These are phyloP conservation scores for Plantago ovata DNA, from an alignment of 257 asterid species.

Conservation along the genomic window DNA sequence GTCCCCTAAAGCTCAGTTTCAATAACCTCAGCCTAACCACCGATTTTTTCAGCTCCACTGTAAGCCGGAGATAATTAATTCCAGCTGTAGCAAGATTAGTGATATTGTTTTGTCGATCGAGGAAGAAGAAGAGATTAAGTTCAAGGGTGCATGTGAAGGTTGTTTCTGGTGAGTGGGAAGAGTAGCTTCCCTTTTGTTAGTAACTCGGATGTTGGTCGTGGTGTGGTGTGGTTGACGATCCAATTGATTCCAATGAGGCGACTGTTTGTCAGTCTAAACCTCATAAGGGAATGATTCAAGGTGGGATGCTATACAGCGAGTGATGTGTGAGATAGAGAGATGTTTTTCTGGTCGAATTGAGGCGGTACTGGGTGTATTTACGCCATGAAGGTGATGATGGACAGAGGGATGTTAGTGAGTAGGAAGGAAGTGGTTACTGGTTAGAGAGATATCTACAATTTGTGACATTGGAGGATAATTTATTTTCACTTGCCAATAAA, in stretches of 20 bases:
- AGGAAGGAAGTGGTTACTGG: conserved; percentile 73
- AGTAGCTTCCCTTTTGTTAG: conserved; percentile 37
- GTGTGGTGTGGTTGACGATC: conserved; percentile 4
- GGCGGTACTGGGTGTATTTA: conserved; percentile 61
- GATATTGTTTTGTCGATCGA: conserved; percentile 12
- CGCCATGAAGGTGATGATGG: conserved; percentile 92
- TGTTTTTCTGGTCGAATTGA: conserved; percentile 78
- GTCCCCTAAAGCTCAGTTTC: conserved; percentile 36
- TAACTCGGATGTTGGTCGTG: conserved; percentile 19
- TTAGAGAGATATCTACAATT: conserved; percentile 86
- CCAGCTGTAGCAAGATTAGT: conserved; percentile 28
- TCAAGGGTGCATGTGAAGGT: conserved; percentile 22
- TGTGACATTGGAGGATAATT: conserved; percentile 77
- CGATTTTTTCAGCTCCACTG: conserved; percentile 40
- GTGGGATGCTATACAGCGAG: conserved; percentile 74
- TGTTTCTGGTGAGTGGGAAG: conserved; percentile 18
- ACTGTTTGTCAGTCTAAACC: conserved; percentile 63
- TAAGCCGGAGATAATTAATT: conserved; percentile 36
- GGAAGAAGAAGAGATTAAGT: conserved; percentile 16
- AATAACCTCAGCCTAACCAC: conserved; percentile 38
- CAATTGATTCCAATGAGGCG: conserved; percentile 40
- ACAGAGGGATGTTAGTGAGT: conserved; percentile 73
- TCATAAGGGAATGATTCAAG: conserved; percentile 65
- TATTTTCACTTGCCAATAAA: conserved; percentile 85
- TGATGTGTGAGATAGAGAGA: conserved; percentile 46